Evolutionary conservation across 768 basidiomycete genomes (phyloP), one percentile per base, ranked within the genome.

Genomic region (Fomitopsis pulvina): DNA sequence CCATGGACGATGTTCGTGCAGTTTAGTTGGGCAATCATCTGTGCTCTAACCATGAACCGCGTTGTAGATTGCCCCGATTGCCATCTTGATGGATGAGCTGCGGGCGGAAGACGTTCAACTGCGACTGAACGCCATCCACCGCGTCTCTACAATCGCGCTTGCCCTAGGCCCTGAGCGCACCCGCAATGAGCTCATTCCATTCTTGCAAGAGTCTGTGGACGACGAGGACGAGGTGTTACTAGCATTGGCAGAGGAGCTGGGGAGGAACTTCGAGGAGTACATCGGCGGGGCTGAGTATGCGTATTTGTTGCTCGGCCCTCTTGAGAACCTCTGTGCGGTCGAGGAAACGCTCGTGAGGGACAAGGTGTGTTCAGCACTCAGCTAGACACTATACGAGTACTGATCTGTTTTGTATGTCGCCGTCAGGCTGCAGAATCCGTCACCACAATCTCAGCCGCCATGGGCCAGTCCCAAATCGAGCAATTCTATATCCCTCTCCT

Each of bases 141-240:
- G 94, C 69, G 81, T 99, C 62, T 92, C 93, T 45, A 99, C 96
- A 42, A 99, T 99, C 70, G 95, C 95, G 4, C 80, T 99, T 54
- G 96, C 96, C 16, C 78, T 99, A 45, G 95, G 96, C 5, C 83
- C 92, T 38, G 88, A 94, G 74, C 89, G 96, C 59, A 90, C 94
- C 22, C 82, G 95, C 55, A 88, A 92, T 48, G 96, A 99, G 66
- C 80, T 99, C 58, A 80, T 99, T 54, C 91, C 93, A 1, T 99
- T 99, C 74, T 80, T 99, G 47, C 92, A 93, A 71, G 95, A 99
- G 63, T 94, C 92, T n/a, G 84, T 99, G 57, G 96, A 99, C 67
- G 96, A 99, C 62, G 96, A 99, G 69, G 96, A 99, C 67, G 96
- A 99, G 63, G 94, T 99, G 26, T 74, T 99, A 37, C 77, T 99